phyloP scores from a whole-genome alignment of 2,329 filamentous ascomycete genomes.

The Tolypocladium paradoxum region DNA sequence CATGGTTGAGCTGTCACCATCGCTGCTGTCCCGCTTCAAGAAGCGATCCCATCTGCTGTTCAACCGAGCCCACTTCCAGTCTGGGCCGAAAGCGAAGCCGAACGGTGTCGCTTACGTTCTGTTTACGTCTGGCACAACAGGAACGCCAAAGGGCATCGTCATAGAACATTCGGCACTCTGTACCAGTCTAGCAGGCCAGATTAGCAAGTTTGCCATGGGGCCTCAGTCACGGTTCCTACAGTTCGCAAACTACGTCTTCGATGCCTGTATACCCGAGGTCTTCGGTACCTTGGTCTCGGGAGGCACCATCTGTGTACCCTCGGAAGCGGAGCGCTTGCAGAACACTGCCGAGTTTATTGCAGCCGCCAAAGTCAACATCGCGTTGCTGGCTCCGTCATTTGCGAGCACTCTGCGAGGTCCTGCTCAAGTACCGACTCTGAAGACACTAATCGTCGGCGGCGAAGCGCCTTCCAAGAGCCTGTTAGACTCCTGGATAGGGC shows the following conservation, averaged over 20 bases:
- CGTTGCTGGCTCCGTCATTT: background rate
- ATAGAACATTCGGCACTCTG: conserved; percentile 30
- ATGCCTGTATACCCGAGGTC: conserved; percentile 27
- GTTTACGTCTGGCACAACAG: conserved; percentile 17
- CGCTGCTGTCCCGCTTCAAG: background rate
- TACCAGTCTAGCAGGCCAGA: conserved; percentile 32
- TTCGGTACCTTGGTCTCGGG: conserved; percentile 8
- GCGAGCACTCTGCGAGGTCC: background rate
- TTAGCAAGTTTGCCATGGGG: conserved; percentile 9
- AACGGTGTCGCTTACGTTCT: conserved; percentile 11
- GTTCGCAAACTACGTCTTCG: conserved; percentile 39
- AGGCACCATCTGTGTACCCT: conserved; percentile 11
- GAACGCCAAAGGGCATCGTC: conserved; percentile 14
- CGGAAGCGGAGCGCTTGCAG: conserved; percentile 7
- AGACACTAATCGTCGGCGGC: background rate
- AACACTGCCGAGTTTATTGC: background rate
- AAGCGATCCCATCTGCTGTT: too few relatives aligned
- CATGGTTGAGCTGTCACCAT: background rate
- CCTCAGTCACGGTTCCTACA: conserved; percentile 20
- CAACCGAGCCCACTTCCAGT: too few relatives aligned
- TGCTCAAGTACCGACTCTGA: background rate
- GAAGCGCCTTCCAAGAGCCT: background rate
- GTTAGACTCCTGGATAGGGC: background rate
- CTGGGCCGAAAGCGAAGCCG: background rate
- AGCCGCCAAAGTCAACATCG: background rate